Percentiles rank a stretch among this genome's conserved stretches.
Evolutionary conservation across 768 basidiomycete genomes (phyloP).

Genomic region (Kwoniella newhampshirensis): DNA sequence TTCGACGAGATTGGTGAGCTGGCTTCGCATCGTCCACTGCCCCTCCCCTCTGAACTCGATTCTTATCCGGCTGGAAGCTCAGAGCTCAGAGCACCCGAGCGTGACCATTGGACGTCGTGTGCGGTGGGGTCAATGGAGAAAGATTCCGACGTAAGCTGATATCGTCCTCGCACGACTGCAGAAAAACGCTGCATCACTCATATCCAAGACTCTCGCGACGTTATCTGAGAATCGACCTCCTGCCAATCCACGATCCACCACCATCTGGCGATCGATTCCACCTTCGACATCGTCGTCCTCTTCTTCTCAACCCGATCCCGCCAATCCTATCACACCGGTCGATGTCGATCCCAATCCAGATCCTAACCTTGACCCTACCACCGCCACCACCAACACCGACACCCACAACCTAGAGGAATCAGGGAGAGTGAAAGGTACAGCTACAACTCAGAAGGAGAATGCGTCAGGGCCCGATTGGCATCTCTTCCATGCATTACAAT

Average conservation of each 20-base stretch:
- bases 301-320: neutral
- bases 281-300: slow-evolving; percentile 12
- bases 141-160: too few relatives aligned
- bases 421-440: neutral
- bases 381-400: too few relatives aligned
- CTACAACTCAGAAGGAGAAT: slow-evolving; percentile 6
- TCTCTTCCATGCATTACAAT: slow-evolving; percentile 33
- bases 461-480: slow-evolving; percentile 28
- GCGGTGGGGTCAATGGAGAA: too few relatives aligned
- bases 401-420: too few relatives aligned
- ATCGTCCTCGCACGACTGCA: too few relatives aligned
- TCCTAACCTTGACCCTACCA: too few relatives aligned
- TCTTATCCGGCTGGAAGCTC: too few relatives aligned
- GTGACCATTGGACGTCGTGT: too few relatives aligned
- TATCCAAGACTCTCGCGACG: slow-evolving; percentile 31
- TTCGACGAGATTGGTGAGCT: slow-evolving; percentile 35
- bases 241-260: slow-evolving; percentile 37
- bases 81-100: too few relatives aligned
- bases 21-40: too few relatives aligned
- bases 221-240: slow-evolving; percentile 37
- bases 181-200: slow-evolving; percentile 39
- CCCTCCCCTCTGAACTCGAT: too few relatives aligned
- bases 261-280: slow-evolving; percentile 36
- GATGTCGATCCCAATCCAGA: too few relatives aligned
- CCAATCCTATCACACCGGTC: neutral